Evolutionary conservation across 2,329 filamentous ascomycete species (phyloP).

Genomic region (Sarocladium brachiariae): DNA sequence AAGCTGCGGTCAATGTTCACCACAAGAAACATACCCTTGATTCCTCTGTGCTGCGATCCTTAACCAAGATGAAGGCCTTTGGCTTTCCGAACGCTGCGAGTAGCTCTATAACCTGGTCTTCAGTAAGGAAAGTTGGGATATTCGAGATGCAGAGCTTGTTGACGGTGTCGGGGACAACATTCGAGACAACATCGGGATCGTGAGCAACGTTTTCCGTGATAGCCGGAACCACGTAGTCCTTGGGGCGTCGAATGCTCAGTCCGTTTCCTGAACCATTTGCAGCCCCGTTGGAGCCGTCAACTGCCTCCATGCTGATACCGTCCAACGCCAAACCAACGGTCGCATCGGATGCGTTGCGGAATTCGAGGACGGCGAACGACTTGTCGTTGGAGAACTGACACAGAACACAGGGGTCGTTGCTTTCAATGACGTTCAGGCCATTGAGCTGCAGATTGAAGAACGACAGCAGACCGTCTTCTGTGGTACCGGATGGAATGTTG

Average conservation of each 20-base stretch:
- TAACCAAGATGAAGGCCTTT: conserved; percentile 85
- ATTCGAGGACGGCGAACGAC: conserved; percentile 82
- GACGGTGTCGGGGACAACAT: conserved; percentile 78
- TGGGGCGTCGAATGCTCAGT: conserved; percentile 76
- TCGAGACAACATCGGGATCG: conserved; percentile 71
- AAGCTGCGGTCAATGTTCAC: background rate
- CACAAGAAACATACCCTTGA: conserved; percentile 60
- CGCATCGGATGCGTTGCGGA: conserved; percentile 78
- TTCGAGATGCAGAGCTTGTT: conserved; percentile 94
- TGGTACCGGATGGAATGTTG: conserved; percentile 68
- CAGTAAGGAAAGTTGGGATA: conserved; percentile 78
- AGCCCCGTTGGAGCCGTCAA: conserved; percentile 48
- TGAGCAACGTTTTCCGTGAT: conserved; percentile 65
- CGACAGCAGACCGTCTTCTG: conserved; percentile 66
- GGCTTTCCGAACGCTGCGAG: conserved; percentile 86
- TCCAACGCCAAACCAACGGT: conserved; percentile 88
- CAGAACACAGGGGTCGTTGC: conserved; percentile 75
- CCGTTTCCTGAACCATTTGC: conserved; percentile 36
- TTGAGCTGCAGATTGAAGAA: conserved; percentile 98
- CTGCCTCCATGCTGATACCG: conserved; percentile 78
- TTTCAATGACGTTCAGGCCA: conserved; percentile 85
- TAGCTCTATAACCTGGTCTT: conserved; percentile 87
- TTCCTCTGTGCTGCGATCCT: conserved; percentile 77
- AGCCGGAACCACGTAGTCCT: conserved; percentile 92
- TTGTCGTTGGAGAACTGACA: conserved; percentile 75